Conservation (phyloP, 1,284 basidiomycete genomes). For the Crucibulum cyathiforme region DNA sequence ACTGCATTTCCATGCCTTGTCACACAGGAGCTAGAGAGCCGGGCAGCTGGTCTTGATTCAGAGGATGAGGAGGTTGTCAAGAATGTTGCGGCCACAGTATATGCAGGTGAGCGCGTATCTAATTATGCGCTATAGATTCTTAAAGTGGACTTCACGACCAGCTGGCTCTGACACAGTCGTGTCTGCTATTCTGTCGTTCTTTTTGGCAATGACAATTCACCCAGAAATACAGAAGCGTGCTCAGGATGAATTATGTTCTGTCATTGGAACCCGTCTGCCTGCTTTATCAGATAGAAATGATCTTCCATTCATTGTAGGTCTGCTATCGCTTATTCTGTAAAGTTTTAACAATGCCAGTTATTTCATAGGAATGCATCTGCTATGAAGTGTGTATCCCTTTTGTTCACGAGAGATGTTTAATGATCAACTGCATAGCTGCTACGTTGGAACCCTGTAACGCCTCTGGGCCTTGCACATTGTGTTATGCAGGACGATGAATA, state of each 20-base stretch:
- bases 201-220: conserved; percentile 43
- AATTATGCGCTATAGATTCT: background rate
- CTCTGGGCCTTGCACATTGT: conserved; percentile 45
- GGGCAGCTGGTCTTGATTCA: conserved; percentile 25
- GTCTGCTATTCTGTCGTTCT: conserved; percentile 40
- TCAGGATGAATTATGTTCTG: conserved; percentile 43
- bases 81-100: conserved; percentile 50
- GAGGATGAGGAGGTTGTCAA: conserved; percentile 42
- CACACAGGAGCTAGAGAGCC: conserved; percentile 42
- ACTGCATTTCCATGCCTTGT: conserved; percentile 39
- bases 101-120: conserved; percentile 37
- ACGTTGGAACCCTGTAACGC: conserved; percentile 52
- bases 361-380: conserved; percentile 37
- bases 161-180: conserved; percentile 42
- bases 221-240: conserved; percentile 43
- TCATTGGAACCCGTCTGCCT: conserved; percentile 40
- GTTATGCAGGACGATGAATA: conserved; percentile 48
- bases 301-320: conserved; percentile 42
- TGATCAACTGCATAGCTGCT: conserved; percentile 30
- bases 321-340: background rate
- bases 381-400: conserved; percentile 29
- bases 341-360: background rate
- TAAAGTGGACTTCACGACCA: conserved; percentile 3
- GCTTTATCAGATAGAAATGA: conserved; percentile 39
- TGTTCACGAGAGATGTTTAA: background rate